A percentile compares a stretch with the other conserved stretches of the same genome.
Evolutionary conservation across 2,329 filamentous ascomycete species (phyloP).

Genomic region (Exophiala oligosperma): DNA sequence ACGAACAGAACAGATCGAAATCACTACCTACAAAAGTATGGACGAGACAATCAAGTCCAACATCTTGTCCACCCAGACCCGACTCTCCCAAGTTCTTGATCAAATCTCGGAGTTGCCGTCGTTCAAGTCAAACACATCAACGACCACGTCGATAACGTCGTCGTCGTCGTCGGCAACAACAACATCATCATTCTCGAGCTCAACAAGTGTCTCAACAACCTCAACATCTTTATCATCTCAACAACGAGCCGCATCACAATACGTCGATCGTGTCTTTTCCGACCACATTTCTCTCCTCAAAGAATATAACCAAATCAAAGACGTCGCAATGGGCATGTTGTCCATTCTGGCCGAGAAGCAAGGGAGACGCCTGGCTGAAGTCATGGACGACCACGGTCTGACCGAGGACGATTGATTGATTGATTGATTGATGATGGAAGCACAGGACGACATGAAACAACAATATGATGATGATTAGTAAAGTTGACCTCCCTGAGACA

Average conservation of each 20-base stretch:
- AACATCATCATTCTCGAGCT: neutral
- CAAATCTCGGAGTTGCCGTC: slow-evolving; percentile 9
- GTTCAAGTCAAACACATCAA: neutral
- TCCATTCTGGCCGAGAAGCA: slow-evolving; percentile 63
- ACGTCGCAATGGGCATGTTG: slow-evolving; percentile 65
- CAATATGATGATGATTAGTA: neutral
- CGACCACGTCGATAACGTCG: no score
- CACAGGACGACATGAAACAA: neutral
- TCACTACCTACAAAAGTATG: no score
- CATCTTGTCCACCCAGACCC: slow-evolving; percentile 4
- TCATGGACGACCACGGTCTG: slow-evolving; percentile 17
- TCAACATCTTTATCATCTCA: neutral
- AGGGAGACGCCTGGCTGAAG: slow-evolving; percentile 23
- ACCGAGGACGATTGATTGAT: slow-evolving; percentile 12
- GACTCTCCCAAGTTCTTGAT: slow-evolving; percentile 3
- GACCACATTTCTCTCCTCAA: slow-evolving; percentile 66
- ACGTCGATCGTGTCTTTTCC: slow-evolving; percentile 57
- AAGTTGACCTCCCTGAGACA: no score
- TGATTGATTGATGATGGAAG: no score
- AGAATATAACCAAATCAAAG: slow-evolving; percentile 70
- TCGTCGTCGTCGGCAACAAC: neutral
- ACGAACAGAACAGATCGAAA: no score
- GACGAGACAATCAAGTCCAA: slow-evolving; percentile 4
- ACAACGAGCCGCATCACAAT: slow-evolving; percentile 2
- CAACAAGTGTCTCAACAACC: neutral